These are phyloP conservation scores for Saccharum hybrid DNA, from an alignment of 202 grass and related monocot species.

Conservation along the genomic window DNA sequence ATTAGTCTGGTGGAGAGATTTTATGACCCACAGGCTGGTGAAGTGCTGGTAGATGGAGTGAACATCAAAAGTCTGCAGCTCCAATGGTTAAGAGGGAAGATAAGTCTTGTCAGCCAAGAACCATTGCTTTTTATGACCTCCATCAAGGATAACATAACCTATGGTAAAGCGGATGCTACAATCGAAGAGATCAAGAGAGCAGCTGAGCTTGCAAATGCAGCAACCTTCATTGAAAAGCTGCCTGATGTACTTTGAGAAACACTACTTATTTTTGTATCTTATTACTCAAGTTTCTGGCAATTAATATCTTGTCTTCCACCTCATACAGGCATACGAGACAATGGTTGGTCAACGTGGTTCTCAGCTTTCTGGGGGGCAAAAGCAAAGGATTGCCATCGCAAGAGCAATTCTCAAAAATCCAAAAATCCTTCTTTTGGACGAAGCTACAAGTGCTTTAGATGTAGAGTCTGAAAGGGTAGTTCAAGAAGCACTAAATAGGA, in stretches of 20 bases:
- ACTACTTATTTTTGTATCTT: conserved; percentile 29
- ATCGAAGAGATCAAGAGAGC: conserved; percentile 86
- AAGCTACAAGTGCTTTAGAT: conserved; percentile 95
- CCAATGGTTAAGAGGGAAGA: conserved; percentile 73
- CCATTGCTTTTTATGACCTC: conserved; percentile 83
- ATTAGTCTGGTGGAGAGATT: conserved; percentile 85
- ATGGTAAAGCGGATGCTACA: conserved; percentile 84
- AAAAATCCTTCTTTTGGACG: conserved; percentile 86
- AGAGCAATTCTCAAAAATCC: conserved; percentile 85
- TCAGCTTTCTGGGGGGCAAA: conserved; percentile 92
- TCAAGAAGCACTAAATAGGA: conserved; percentile 84
- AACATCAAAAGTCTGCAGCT: conserved; percentile 81
- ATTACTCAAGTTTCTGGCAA: conserved; percentile 4
- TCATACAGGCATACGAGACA: conserved; percentile 74
- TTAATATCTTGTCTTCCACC: conserved; percentile 33
- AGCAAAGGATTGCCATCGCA: conserved; percentile 95
- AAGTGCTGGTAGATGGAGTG: conserved; percentile 78
- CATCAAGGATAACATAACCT: conserved; percentile 89
- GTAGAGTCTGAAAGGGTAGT: conserved; percentile 88
- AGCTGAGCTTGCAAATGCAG: conserved; percentile 76
- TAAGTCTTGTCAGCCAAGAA: conserved; percentile 89
- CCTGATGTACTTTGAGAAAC: conserved; percentile 66
- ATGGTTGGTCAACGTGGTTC: conserved; percentile 80
- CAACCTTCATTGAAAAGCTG: conserved; percentile 86
- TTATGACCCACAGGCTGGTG: conserved; percentile 82